Conservation (phyloP, 2,329 filamentous ascomycete species). For the Colletotrichum musicola region DNA sequence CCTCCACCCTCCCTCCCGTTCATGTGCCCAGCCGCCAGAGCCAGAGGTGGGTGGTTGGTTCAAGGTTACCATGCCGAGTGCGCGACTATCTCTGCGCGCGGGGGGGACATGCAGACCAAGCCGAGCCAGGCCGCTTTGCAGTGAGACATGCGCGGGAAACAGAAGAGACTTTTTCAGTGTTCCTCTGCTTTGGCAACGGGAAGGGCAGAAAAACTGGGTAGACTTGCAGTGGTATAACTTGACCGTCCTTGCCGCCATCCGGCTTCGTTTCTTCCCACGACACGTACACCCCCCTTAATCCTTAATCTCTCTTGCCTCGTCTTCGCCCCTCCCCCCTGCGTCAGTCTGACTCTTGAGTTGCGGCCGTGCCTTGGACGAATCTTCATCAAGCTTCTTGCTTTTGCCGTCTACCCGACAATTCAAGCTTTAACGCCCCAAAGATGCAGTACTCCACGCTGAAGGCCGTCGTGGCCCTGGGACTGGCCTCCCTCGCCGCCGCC, state of each 20-base stretch:
- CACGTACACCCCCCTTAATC: slow-evolving; percentile 19
- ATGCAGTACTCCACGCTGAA: slow-evolving; percentile 25
- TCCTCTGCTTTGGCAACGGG: too few species aligned
- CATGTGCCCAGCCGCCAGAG: slow-evolving; percentile 4
- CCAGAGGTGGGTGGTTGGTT: slow-evolving; percentile 14
- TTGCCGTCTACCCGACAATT: slow-evolving; percentile 16
- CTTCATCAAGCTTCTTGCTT: neutral
- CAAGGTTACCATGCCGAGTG: neutral
- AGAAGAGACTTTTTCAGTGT: too few species aligned
- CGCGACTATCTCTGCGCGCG: too few species aligned
- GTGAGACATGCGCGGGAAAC: too few species aligned
- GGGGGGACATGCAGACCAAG: too few species aligned
- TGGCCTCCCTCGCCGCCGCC: slow-evolving; percentile 19
- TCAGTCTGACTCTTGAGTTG: slow-evolving; percentile 1
- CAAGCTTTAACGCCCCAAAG: neutral
- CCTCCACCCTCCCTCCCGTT: too few species aligned
- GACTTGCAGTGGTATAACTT: slow-evolving; percentile 30
- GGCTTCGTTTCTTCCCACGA: slow-evolving; percentile 12
- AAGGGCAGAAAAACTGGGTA: neutral
- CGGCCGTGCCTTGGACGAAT: neutral
- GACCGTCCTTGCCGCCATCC: slow-evolving; percentile 18
- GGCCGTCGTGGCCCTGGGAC: slow-evolving; percentile 24
- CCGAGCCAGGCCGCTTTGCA: too few species aligned
- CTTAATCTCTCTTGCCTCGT: slow-evolving; percentile 18
- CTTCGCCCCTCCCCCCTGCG: slow-evolving; percentile 2